These are phyloP conservation scores for Penicillium argentinense DNA, from an alignment of 495 filamentous ascomycete genomes.

Conservation along the genomic window DNA sequence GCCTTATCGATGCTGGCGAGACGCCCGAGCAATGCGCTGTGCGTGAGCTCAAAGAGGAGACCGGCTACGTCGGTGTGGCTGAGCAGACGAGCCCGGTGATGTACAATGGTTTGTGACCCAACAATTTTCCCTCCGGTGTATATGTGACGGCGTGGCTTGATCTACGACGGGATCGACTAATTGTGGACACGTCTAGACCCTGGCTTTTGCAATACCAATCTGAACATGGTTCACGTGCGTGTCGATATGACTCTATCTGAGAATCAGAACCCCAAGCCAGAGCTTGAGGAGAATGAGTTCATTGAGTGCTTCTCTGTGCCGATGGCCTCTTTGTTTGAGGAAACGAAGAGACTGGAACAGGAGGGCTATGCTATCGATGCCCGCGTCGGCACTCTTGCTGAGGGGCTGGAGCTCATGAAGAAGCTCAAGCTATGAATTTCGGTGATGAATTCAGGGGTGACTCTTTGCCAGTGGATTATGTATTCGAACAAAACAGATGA, in stretches of 20 bases:
- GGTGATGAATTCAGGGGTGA: neutral
- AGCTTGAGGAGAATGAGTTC: constrained; percentile 85
- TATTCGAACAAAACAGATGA: too few species aligned
- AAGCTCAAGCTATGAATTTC: constrained; percentile 39
- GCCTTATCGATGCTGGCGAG: constrained; percentile 80
- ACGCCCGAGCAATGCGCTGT: constrained; percentile 76
- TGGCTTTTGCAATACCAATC: constrained; percentile 87
- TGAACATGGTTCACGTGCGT: constrained; percentile 75
- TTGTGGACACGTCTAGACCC: constrained; percentile 41
- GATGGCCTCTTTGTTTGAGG: constrained; percentile 62
- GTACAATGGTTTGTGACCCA: constrained; percentile 23
- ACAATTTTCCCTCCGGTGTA: too few species aligned
- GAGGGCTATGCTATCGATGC: constrained; percentile 85
- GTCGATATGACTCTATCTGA: constrained; percentile 70
- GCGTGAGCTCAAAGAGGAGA: constrained; percentile 92
- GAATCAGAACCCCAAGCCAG: constrained; percentile 67
- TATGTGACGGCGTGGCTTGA: neutral
- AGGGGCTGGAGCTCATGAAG: constrained; percentile 79
- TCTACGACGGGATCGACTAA: neutral
- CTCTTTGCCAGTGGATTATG: too few species aligned
- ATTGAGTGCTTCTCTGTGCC: constrained; percentile 80
- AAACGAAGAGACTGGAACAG: constrained; percentile 65
- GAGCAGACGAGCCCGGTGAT: constrained; percentile 36
- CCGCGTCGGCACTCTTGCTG: constrained; percentile 77
- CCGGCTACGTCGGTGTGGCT: constrained; percentile 77